Evolutionary conservation across 495 filamentous ascomycete species (phyloP), one percentile per base, ranked within the genome.

Genomic region (Penicillium argentinense): DNA sequence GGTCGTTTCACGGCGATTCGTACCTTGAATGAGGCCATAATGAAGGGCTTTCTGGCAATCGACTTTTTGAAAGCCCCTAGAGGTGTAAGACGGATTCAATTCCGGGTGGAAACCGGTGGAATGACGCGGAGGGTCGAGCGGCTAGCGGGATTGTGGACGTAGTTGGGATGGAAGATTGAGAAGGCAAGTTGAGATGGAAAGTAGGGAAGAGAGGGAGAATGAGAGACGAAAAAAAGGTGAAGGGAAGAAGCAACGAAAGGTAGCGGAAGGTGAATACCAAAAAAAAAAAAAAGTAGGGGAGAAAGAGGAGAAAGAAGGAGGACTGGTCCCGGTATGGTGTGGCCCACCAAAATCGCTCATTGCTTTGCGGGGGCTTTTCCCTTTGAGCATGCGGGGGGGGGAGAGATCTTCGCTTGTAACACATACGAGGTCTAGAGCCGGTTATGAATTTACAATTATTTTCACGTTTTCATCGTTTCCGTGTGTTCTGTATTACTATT

Each of bases 1-100:
- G n/a, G n/a, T n/a, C n/a, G n/a, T n/a, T n/a, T n/a, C n/a, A n/a
- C n/a, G n/a, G 27, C 12, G 38, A 5, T 12, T 9, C 49, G 5
- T 64, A 75, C 72, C 57, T 73, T 73, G 70, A 75, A 73, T 22
- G 72, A 75, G 42, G 72, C 69, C 72, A 75, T 75, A 45, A 47
- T 64, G 40, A 46, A 53, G 55, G 54, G 53, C 41, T 59, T 63
- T 61, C 60, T 59, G 63, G 55, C 57, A 61, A 60, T 56, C 48
- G 49, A 57, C 56, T 60, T 59, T 62, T 59, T 55, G 62, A 68
- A 59, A 64, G 64, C 49, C 66, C 60, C 49, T 57, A 45, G 42
- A 48, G 37, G 45, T 17, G 42, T 39, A 49, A 47, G 36, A 28
- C 34, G 49, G 41, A 38, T 54, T 58, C 59, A 62, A 66, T 64